A percentile compares a stretch with the other conserved stretches of the same genome.
phyloP scores from a whole-genome alignment of 2,329 filamentous ascomycete species.

The Tolypocladium amazonense region DNA sequence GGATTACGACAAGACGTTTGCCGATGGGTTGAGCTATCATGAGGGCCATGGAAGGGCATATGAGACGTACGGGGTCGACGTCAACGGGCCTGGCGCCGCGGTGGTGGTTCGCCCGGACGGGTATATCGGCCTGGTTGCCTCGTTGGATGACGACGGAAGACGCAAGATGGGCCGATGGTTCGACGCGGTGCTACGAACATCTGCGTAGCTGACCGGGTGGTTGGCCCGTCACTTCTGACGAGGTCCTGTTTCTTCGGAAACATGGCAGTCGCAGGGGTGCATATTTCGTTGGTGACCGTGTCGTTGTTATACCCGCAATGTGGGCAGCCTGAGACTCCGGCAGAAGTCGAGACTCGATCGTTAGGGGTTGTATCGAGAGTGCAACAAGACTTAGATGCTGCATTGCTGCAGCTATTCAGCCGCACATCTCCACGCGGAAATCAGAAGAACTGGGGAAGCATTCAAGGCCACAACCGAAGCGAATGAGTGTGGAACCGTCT shows the following conservation, averaged over 20 bases:
- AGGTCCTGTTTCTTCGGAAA: background rate
- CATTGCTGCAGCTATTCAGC: background rate
- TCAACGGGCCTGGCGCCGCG: conserved; percentile 38
- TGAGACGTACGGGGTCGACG: conserved; percentile 46
- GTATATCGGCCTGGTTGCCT: conserved; percentile 41
- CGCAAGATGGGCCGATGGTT: conserved; percentile 5
- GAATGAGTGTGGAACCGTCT: background rate
- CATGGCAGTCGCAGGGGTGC: background rate
- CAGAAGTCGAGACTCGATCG: background rate
- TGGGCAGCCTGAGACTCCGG: background rate
- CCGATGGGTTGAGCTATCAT: conserved; percentile 42
- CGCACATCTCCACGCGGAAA: background rate
- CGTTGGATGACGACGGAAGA: conserved; percentile 19
- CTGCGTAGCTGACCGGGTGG: background rate
- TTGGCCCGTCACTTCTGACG: background rate
- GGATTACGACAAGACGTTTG: conserved; percentile 47
- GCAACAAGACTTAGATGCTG: background rate
- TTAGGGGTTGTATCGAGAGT: background rate
- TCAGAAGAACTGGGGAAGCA: background rate
- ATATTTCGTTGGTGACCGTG: background rate
- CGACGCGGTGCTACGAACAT: conserved; percentile 2
- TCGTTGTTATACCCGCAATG: background rate
- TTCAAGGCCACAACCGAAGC: background rate
- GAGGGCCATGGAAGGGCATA: conserved; percentile 42
- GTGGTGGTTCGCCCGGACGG: conserved; percentile 57